Conservation (phyloP, 306 rosid species). For the Quercus mongolica region DNA sequence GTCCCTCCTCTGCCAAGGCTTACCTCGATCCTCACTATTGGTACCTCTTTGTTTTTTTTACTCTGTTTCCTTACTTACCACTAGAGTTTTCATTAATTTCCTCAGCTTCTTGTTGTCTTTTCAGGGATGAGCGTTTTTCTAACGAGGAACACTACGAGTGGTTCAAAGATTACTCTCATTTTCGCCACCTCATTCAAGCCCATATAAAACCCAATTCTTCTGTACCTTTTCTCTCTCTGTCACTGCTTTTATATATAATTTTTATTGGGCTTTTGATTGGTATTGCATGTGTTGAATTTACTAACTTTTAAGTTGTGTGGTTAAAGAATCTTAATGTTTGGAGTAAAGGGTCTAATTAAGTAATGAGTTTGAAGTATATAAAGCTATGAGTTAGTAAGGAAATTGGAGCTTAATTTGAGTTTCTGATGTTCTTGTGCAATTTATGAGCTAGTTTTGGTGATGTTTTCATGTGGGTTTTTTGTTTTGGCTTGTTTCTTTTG, state of each 20-base stretch:
- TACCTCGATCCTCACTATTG: constrained; percentile 87
- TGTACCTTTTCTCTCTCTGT: constrained; percentile 30
- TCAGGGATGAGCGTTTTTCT: constrained; percentile 78
- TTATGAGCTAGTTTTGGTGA: background rate
- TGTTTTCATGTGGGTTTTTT: background rate
- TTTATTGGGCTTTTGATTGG: background rate
- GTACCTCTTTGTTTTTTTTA: constrained; percentile 16
- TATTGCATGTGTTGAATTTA: background rate
- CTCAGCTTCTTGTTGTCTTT: constrained; percentile 6
- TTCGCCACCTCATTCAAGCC: constrained; percentile 79
- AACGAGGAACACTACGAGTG: constrained; percentile 85
- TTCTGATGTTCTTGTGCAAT: background rate
- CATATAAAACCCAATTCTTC: constrained; percentile 54
- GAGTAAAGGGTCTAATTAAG: background rate
- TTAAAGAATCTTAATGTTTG: background rate
- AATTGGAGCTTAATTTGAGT: background rate
- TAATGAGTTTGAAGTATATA: background rate
- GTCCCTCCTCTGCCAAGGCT: constrained; percentile 54
- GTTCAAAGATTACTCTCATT: constrained; percentile 90
- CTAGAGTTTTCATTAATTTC: background rate
- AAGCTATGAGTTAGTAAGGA: background rate
- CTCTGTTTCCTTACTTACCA: background rate
- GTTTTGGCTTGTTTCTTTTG: background rate
- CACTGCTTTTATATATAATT: background rate
- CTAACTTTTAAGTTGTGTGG: background rate